Evolutionary conservation across 75 land plant genomes (phyloP).

Genomic region (Picea sitchensis): DNA sequence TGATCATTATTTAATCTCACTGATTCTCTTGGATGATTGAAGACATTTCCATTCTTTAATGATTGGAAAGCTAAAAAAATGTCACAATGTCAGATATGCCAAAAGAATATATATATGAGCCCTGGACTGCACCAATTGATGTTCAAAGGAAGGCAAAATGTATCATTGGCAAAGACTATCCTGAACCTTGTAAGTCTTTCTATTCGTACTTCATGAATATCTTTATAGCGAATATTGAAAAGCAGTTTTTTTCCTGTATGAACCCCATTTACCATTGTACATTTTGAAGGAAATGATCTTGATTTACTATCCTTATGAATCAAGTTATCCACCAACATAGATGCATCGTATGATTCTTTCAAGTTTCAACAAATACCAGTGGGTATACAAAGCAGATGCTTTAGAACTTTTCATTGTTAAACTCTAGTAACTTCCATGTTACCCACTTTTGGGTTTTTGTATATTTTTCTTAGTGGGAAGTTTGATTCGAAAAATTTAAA

Average conservation of each 20-base stretch:
- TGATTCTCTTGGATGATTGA: background rate
- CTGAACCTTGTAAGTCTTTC: conserved; percentile 46
- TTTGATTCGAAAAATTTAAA: background rate
- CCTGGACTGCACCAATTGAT: conserved; percentile 87
- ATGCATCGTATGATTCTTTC: background rate
- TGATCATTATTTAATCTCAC: too few species aligned
- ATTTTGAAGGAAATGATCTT: background rate
- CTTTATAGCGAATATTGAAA: conserved; percentile 8
- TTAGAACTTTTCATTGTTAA: background rate
- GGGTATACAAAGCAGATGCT: background rate
- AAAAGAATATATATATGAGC: conserved; percentile 87
- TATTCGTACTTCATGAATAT: background rate
- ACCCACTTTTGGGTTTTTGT: background rate
- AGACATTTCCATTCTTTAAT: background rate
- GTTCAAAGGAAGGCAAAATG: conserved; percentile 82
- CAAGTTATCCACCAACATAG: background rate
- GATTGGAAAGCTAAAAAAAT: background rate
- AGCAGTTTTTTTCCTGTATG: background rate
- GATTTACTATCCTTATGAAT: background rate
- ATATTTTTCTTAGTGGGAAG: background rate
- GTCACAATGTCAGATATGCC: conserved; percentile 67
- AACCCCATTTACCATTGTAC: background rate
- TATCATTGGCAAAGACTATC: conserved; percentile 86
- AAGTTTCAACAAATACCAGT: background rate
- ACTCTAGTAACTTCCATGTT: too few species aligned